A percentile compares a stretch with the other conserved stretches of the same genome.
Conservation (phyloP, 2,329 filamentous ascomycete species). For the Chaetomium globosum region DNA sequence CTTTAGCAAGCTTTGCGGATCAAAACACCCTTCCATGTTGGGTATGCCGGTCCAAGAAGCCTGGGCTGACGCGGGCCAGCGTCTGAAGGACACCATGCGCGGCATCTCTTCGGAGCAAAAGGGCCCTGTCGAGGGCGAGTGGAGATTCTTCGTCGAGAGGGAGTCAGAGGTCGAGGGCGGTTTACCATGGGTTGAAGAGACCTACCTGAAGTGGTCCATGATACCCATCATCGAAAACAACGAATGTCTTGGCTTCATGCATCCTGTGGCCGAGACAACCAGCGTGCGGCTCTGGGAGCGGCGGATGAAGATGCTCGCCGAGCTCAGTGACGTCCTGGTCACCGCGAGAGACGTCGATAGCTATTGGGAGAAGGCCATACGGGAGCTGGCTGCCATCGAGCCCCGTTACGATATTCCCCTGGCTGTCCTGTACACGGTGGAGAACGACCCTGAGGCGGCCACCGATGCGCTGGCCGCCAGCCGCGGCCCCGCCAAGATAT, state of each 20-base stretch:
- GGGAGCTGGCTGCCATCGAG: conserved; percentile 48
- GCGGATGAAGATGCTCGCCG: conserved; percentile 53
- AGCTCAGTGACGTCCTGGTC: conserved; percentile 51
- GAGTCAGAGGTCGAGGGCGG: conserved; percentile 39
- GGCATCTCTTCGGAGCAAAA: conserved; percentile 41
- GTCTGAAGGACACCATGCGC: conserved; percentile 46
- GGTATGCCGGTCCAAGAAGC: conserved; percentile 61
- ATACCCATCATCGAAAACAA: conserved; percentile 50
- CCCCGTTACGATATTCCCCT: conserved; percentile 55
- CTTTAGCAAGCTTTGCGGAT: conserved; percentile 63
- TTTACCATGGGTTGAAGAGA: conserved; percentile 48
- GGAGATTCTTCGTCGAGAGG: conserved; percentile 50
- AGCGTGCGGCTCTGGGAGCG: conserved; percentile 53
- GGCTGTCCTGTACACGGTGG: conserved; percentile 55
- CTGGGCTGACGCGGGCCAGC: conserved; percentile 56
- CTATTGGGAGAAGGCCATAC: conserved; percentile 52
- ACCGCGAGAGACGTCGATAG: conserved; percentile 50
- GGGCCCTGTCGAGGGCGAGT: conserved; percentile 48
- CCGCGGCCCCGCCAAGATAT: conserved; percentile 43
- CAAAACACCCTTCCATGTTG: conserved; percentile 65
- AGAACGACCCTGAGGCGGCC: conserved; percentile 43
- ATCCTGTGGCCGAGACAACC: conserved; percentile 53
- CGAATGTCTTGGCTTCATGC: conserved; percentile 51
- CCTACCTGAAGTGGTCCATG: conserved; percentile 53
- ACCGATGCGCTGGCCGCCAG: conserved; percentile 32